Evolutionary conservation across 768 basidiomycete genomes (phyloP), one percentile per base, ranked within the genome.

Genomic region (Termitomyces sp.): DNA sequence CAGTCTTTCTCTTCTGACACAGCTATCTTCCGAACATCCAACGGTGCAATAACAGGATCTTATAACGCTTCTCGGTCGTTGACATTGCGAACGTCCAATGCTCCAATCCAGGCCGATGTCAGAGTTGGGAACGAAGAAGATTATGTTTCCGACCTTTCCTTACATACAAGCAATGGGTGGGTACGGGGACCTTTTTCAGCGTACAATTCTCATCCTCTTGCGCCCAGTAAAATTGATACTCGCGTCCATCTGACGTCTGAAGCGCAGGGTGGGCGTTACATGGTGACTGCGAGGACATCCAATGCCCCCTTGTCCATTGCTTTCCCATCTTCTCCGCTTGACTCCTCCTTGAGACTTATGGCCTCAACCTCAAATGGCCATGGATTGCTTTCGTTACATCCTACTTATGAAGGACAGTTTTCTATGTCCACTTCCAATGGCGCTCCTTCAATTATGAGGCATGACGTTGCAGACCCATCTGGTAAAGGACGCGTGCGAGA

Each of bases 121-220:
- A 69, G 66, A 30, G 54, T 85, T 43, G 39, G 65, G 14, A 75
- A 74, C 51, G 60, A 61, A 10, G 58, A 68, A 30, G 49, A 61
- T 12, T 56, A 56, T 6, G 57, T 65, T 22, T 55, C 69, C 12
- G 59, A 61, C 12, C 60, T 82, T 57, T 40, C 45, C 9, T 64
- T 81, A 47, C 61, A 55, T 22, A 79, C 80, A 2, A 69, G 57
- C 27, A 82, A 84, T 56, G 74, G 72, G 82, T 82, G 64, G 36
- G 75, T 64, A 26, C 12, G 3, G 12, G n/a, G 8, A 39, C 13
- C 5, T 43, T 16, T 13, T 43, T 14, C 30, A 30, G 34, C n/a
- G 33, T 18, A 30, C 12, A 22, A 44, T 53, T 16, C 39, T 53
- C n/a, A 54, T 32, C 16, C 10, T 22, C 6, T 53, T 26, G 1